Evolutionary conservation across 306 rosid genomes (phyloP), one percentile per base, ranked within the genome.

Genomic region (Begonia fuchsioides): DNA sequence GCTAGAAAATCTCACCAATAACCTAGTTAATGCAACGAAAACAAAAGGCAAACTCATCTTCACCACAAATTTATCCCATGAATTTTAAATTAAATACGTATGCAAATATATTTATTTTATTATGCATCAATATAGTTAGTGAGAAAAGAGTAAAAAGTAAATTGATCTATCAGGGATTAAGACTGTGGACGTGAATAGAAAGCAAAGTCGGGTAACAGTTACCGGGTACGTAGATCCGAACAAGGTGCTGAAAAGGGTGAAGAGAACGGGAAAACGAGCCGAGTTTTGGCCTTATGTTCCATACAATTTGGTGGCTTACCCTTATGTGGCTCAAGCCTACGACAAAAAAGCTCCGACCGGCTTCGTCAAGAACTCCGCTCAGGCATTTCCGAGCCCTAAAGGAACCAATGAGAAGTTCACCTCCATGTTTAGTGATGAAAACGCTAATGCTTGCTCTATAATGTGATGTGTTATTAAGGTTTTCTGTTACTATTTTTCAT

Each of bases 211-310:
- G 49, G 95, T 88, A 38, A 74, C 74, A 0, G 97, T 76, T 50
- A 72, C 56, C 0, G 97, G 97, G 1, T 81, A 74, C 45, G 97
- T 82, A 69, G 93, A 88, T 12, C 63, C 90, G 60, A 76, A 72
- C 67, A 88, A 74, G 82, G 97, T 88, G 9, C 68, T 88, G 9
- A 83, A 78, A 62, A 88, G 43, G 44, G 88, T 88, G 47, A 47
- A 58, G 64, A 76, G 93, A 63, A 88, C 97, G 0, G 97, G 97
- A 39, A 88, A 88, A 48, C 78, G 35, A 51, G 97, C 97, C 0
- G 86, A 88, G 76, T 64, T 83, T 57, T 88, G 97, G 97, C 97
- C 97, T 0, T 88, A 88, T 32, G 70, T 88, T n/a, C 80, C 83
- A 9, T 78, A 81, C 58, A 83, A 83, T 65, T 58, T 81, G 59